Base-by-base conservation (phyloP, 148 eudicot genomes). In the Silene uniflora region DNA sequence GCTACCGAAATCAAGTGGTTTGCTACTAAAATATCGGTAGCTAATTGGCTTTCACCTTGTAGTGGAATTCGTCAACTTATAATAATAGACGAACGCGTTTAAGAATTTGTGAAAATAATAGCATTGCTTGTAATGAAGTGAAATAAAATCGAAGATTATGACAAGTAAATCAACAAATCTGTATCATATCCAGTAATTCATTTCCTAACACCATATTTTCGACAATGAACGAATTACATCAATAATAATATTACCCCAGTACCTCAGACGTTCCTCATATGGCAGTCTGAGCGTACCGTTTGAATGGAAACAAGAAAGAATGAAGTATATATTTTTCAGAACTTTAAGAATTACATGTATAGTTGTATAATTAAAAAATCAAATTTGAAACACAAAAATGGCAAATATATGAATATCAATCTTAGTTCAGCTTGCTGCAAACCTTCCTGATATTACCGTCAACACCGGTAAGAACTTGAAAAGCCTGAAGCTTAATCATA, bases 401-500 rank as follows among this genome's bases (percentile, higher is more conserved):
- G 8, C 10, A 9, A 39, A 39, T 39, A 49, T 49, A 12, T 49
- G 3, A 12, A 49, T 47, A 21, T 75, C 11, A 44, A 6, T 42
- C 0, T 56, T 47, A 67, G 74, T 79, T 79, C 32, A 68, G 7
- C 4, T 18, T 74, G 60, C 69, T 18, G 59, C 82, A 80, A 49
- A 54, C 71, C 1, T 22, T 75, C 66, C 82, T 80, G 13, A 80
- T 75, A 1, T 80, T 29, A 13, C 82, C 82, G 8, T 75, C 46
- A 24, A 3, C 7, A 7, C 82, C 82, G 2, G 78, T 80, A 8
- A 80, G 78, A 18, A 75, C 78, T n/a, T 78, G 59, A 44, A 78
- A 60, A 35, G 73, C 81, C 73, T 78, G 81, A 62, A 78, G n/a
- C 71, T 78, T 75, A 21, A 75, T 35, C 78, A 80, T 75, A 21